Base-by-base conservation (phyloP, 2,329 filamentous ascomycete genomes). In the Hypoxylon sp. region DNA sequence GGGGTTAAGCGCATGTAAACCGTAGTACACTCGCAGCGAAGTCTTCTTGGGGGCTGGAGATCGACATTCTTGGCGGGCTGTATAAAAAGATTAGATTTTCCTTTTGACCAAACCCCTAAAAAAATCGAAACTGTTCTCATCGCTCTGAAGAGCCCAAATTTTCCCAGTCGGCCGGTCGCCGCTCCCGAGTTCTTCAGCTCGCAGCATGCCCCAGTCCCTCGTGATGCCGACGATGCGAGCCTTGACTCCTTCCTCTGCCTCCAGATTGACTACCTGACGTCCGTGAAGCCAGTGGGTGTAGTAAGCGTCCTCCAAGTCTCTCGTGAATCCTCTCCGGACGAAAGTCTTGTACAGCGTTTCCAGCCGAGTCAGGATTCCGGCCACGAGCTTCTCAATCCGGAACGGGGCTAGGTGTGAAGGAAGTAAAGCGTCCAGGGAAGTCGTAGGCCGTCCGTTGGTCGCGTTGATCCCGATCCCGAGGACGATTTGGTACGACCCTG, bases 71-170 rank as follows among this genome's bases (percentile, higher is more conserved):
- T 35, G 5, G n/a, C 3, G 15, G 31, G 6, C 31, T 2, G 31
- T 15, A 15, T 38, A 15, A 8, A 17, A 37, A 37, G 5, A 37
- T 51, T 69, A 92, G 1, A 87, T 74, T 80, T 96, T 98, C 69
- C 88, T 84, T 78, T 86, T 91, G 17, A 99, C 79, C 68, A 99
- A 71, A 0, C 95, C 95, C 71, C 85, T 91, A 78, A 97, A 96
- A 74, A 97, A 99, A 76, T 99, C 95, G 78, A 99, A 99, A 74
- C 93, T 97, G 71, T 99, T 99, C 72, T 93, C 92, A 74, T 99
- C 95, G 73, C 92, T 97, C 79, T 97, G 93, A 75, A 99, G 76
- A 67, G 89, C 86, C 84, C 90, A 94, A 46, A 89, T 79, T 75
- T 84, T 90, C 0, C 94, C 93, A 0, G 91, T 97, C 2, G 82